phyloP scores from a whole-genome alignment of 2,329 filamentous ascomycete genomes.

The Nigrospora oryzae region DNA sequence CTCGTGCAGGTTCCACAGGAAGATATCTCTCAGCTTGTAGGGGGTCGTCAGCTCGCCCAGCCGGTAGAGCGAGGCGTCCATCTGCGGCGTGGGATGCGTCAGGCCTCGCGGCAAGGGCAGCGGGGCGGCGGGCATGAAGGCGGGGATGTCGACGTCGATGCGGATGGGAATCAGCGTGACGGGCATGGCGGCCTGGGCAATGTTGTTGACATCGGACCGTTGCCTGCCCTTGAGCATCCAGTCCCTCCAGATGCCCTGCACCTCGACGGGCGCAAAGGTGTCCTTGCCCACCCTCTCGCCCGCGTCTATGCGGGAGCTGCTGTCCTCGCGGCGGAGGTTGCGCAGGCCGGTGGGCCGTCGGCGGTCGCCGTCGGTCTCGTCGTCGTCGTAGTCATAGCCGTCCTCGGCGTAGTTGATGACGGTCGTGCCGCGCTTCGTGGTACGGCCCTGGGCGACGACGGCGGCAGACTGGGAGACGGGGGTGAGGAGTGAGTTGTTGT shows the following conservation, averaged over 20 bases:
- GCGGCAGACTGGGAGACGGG: conserved; percentile 68
- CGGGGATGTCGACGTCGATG: conserved; percentile 85
- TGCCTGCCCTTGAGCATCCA: conserved; percentile 76
- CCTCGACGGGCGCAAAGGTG: conserved; percentile 64
- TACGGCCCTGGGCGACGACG: conserved; percentile 61
- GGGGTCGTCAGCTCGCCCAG: conserved; percentile 71
- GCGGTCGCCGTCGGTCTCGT: conserved; percentile 66
- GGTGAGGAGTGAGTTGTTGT: conserved; percentile 84
- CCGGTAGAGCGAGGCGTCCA: conserved; percentile 58
- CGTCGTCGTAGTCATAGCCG: conserved; percentile 72
- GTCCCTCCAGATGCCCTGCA: conserved; percentile 88
- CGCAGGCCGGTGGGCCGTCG: conserved; percentile 77
- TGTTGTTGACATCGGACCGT: conserved; percentile 51
- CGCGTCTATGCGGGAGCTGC: conserved; percentile 51
- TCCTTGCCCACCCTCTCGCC: conserved; percentile 79
- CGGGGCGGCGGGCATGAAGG: conserved; percentile 60
- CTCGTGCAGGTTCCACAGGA: conserved; percentile 96
- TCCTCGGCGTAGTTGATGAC: conserved; percentile 98
- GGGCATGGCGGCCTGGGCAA: conserved; percentile 66
- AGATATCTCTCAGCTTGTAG: conserved; percentile 88
- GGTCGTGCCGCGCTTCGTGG: conserved; percentile 94
- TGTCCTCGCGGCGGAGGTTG: conserved; percentile 72
- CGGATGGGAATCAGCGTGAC: conserved; percentile 90
- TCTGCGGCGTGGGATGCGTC: conserved; percentile 58
- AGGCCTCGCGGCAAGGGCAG: conserved; percentile 55